phyloP scores from a whole-genome alignment of 495 filamentous ascomycete species.

The Chlorociboria aeruginascens region DNA sequence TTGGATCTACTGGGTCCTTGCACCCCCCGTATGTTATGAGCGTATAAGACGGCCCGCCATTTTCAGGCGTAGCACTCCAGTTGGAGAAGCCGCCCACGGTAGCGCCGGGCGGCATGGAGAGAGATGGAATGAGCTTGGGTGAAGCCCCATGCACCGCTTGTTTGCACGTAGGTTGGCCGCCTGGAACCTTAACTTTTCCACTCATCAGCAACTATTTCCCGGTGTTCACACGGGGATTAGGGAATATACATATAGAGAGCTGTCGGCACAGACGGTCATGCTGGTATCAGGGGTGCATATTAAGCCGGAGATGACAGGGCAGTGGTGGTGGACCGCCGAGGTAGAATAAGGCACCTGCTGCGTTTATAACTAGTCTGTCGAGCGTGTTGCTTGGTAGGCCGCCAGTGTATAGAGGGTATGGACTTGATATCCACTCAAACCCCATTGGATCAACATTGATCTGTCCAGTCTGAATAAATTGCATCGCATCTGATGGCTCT shows the following conservation, averaged over 20 bases:
- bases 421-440: too few species aligned
- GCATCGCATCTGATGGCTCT: too few species aligned
- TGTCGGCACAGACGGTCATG: constrained; percentile 3
- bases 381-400: neutral
- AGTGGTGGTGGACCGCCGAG: constrained; percentile 4
- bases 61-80: neutral
- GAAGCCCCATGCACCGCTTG: constrained; percentile 44
- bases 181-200: constrained; percentile 48
- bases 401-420: constrained; percentile 1
- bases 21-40: too few species aligned
- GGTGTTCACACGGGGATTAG: neutral
- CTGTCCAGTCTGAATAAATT: too few species aligned
- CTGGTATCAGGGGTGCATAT: constrained; percentile 1
- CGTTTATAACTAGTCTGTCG: constrained; percentile 9
- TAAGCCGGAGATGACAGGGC: neutral
- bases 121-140: constrained; percentile 47
- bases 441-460: too few species aligned
- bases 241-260: neutral
- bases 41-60: neutral
- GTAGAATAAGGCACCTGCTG: constrained; percentile 6
- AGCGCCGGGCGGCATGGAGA: constrained; percentile 42
- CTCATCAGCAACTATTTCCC: neutral
- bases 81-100: constrained; percentile 31
- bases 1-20: too few species aligned
- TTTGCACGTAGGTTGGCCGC: constrained; percentile 55